A percentile compares a stretch with the other conserved stretches of the same genome.
Evolutionary conservation across 441 rosid genomes (phyloP).

Genomic region (Syzygium syzygioides): DNA sequence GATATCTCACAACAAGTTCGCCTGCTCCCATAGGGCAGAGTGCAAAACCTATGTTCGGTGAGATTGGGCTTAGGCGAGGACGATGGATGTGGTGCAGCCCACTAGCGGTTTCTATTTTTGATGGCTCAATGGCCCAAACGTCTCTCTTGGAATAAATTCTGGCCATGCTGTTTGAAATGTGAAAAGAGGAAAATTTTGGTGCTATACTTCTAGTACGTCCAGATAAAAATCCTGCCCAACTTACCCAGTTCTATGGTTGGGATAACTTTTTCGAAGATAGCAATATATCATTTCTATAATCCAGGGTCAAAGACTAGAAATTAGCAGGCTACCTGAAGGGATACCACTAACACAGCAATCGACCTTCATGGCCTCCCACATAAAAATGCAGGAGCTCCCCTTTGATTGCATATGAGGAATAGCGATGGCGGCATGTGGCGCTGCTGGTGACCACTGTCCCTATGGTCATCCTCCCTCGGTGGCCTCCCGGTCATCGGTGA

Average conservation of each 20-base stretch:
- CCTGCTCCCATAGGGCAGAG: background rate
- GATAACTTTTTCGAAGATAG: no score
- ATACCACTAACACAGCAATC: background rate
- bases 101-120: background rate
- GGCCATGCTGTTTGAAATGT: background rate
- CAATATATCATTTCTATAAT: background rate
- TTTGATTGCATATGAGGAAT: background rate
- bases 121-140: background rate
- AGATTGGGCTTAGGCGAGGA: background rate
- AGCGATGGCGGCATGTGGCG: background rate
- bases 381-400: background rate
- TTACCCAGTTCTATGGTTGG: no score
- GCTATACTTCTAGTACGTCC: no score
- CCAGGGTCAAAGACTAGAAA: background rate
- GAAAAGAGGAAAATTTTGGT: background rate
- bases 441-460: background rate
- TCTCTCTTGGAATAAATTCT: background rate
- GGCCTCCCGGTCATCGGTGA: background rate
- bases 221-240: no score
- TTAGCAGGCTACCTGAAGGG: background rate
- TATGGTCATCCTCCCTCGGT: background rate
- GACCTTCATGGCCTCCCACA: no score
- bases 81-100: background rate
- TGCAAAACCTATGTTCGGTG: no score
- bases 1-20: no score